A percentile compares a stretch with the other conserved stretches of the same genome.
These are phyloP conservation scores for Blastocystis sp. DNA, from an alignment of 352 stramenopile species.

Conservation along the genomic window DNA sequence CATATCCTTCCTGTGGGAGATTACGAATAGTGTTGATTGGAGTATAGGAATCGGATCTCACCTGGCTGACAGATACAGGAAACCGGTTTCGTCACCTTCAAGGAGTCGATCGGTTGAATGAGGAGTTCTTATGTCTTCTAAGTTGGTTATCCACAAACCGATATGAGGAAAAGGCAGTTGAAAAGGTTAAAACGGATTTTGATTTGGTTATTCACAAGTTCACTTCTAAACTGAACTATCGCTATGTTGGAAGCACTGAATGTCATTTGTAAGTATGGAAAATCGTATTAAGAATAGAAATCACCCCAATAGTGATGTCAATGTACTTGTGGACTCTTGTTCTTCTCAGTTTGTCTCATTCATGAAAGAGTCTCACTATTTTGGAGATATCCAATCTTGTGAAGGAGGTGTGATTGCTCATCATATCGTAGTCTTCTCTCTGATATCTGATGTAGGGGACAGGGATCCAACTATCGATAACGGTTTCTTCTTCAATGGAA, in stretches of 20 bases:
- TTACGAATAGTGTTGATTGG: no score
- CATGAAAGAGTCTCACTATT: neutral
- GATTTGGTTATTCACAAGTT: neutral
- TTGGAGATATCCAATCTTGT: neutral
- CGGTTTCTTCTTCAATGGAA: neutral
- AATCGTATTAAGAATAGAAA: neutral
- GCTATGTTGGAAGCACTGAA: neutral
- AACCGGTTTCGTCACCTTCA: neutral
- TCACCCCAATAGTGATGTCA: conserved; percentile 46
- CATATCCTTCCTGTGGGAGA: no score
- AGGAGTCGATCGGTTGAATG: neutral
- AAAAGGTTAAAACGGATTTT: neutral
- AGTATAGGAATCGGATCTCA: no score
- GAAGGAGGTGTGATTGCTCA: neutral
- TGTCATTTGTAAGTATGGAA: neutral
- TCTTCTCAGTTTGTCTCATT: neutral
- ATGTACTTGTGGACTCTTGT: neutral
- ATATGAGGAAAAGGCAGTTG: conserved; percentile 16
- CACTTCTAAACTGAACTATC: neutral
- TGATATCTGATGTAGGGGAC: neutral
- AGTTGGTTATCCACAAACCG: conserved; percentile 17
- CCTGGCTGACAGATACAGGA: no score
- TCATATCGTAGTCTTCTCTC: neutral
- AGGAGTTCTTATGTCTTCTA: conserved; percentile 29
- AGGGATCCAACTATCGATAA: neutral